Percentiles rank a stretch among this genome's conserved stretches.
These are phyloP conservation scores for Lodderomyces metapsilosis DNA, from an alignment of 1,139 yeast species.

Conservation along the genomic window DNA sequence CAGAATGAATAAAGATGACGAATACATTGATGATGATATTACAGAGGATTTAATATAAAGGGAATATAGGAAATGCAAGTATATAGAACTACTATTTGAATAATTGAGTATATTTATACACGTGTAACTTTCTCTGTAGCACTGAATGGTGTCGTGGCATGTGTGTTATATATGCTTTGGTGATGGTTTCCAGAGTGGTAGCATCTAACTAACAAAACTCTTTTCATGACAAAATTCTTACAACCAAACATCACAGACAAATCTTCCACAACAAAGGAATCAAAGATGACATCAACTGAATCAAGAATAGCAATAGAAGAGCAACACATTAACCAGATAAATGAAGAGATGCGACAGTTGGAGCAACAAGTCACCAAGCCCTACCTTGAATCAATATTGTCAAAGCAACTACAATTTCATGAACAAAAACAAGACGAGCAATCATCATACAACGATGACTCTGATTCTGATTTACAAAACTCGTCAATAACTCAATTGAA, in stretches of 20 bases:
- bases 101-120: too few relatives aligned
- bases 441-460: not conserved
- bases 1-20: constrained; percentile 54
- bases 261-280: not conserved
- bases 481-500: constrained; percentile 16
- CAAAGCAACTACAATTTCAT: constrained; percentile 5
- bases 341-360: not conserved
- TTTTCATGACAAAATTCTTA: too few relatives aligned
- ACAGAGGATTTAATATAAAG: constrained; percentile 40
- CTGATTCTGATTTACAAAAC: not conserved
- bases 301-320: not conserved
- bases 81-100: too few relatives aligned
- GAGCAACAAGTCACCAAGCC: not conserved
- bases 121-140: too few relatives aligned
- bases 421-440: not conserved
- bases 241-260: not conserved
- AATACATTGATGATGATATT: constrained; percentile 47
- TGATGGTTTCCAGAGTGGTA: too few relatives aligned
- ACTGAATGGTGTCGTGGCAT: too few relatives aligned
- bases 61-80: not conserved
- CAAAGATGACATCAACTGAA: not conserved
- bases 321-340: not conserved
- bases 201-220: too few relatives aligned
- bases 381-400: not conserved
- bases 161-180: too few relatives aligned